Base-by-base conservation (phyloP, 2,329 filamentous ascomycete genomes). In the Plectosphaerella cucumerina region DNA sequence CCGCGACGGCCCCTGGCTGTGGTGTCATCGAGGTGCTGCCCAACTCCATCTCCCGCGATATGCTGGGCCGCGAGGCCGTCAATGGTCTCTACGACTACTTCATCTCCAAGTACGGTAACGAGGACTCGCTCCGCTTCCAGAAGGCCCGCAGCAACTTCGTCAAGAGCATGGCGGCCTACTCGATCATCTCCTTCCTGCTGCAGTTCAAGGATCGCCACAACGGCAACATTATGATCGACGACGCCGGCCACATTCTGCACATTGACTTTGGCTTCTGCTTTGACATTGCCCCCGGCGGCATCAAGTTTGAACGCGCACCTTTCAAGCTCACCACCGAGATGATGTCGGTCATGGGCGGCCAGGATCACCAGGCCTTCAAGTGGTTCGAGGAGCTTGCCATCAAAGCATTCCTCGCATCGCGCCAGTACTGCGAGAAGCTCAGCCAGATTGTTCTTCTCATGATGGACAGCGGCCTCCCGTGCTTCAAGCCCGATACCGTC, bases 191-290 rank as follows among this genome's bases (percentile, higher is more conserved):
- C 0, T 99, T 96, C 73, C 77, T 99, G 14, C 76, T 99, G 35
- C 95, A 99, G 64, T 97, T 99, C 85, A 99, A 99, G 70, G 94
- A 99, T 67, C 86, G 94, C 3, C 94, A 99, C 74, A 99, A 99
- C 68, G 94, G 94, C 55, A 99, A 99, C 75, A 99, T 99, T 75
- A 99, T 99, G 95, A 86, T 99, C 56, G 93, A 99, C 67, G 93
- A 97, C 63, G 89, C 88, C 1, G 94, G 95, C 4, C 94, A 99
- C 70, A 96, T 99, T 62, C 82, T 99, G 49, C 94, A 99, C 74
- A 97, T 99, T 60, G 94, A 99, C 68, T 99, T 99, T 64, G 94
- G 94, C 10, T 99, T 99, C 80, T 97, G 93, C 73, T 99, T 99
- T 71, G 95, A 99, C 65, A 97, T 99, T 60, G 94, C 92, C 1